phyloP scores from a whole-genome alignment of 768 basidiomycete species.

The Mycena alexandri region DNA sequence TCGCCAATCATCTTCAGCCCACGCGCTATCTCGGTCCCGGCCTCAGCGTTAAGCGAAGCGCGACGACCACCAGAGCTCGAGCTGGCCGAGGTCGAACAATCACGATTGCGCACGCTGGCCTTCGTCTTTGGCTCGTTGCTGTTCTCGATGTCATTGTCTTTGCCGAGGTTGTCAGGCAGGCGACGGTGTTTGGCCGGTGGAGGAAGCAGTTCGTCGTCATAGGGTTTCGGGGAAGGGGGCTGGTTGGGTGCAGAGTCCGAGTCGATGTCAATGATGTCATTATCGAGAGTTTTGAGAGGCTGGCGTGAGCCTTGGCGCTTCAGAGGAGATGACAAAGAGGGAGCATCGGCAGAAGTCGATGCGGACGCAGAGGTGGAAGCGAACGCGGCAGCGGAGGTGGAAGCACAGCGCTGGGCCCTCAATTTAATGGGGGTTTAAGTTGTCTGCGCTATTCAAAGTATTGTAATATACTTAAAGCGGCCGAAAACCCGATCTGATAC shows the following conservation, averaged over 20 bases:
- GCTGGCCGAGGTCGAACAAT: constrained; percentile 6
- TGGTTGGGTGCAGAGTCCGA: background rate
- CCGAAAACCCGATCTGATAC: too few relatives aligned
- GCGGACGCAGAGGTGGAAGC: background rate
- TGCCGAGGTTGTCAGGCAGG: too few relatives aligned
- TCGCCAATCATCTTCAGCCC: constrained; percentile 15
- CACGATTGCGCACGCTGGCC: background rate
- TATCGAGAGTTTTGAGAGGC: constrained; percentile 3
- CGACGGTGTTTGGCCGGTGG: constrained; percentile 1
- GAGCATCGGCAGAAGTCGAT: background rate
- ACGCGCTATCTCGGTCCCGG: constrained; percentile 13
- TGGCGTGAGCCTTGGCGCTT: background rate
- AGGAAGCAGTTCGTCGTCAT: constrained; percentile 15
- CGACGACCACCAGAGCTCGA: constrained; percentile 10
- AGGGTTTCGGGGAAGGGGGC: constrained; percentile 7
- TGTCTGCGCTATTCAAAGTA: too few relatives aligned
- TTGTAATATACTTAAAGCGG: too few relatives aligned
- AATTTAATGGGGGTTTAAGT: too few relatives aligned
- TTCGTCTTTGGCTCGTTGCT: constrained; percentile 8
- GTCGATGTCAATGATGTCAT: constrained; percentile 4
- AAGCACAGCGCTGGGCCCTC: too few relatives aligned
- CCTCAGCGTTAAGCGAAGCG: constrained; percentile 11
- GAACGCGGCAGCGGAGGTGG: constrained; percentile 2
- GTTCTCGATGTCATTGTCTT: background rate
- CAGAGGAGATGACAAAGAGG: too few relatives aligned